These are phyloP conservation scores for Moesziomyces sp. DNA, from an alignment of 1,284 basidiomycete genomes.

Conservation along the genomic window DNA sequence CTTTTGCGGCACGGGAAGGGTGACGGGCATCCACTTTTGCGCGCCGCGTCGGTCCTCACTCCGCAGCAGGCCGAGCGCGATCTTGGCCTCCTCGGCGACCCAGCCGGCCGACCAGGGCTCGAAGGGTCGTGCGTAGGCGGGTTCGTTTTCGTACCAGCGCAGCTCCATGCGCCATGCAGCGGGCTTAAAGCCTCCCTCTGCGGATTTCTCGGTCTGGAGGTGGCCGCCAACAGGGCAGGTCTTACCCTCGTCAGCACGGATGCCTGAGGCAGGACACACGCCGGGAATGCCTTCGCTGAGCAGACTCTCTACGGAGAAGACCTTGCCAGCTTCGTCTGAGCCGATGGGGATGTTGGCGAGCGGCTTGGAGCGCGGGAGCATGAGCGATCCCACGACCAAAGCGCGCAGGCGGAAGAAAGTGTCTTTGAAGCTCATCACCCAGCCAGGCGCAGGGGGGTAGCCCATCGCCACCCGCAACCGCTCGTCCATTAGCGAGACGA, in stretches of 20 bases:
- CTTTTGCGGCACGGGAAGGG: constrained; percentile 8
- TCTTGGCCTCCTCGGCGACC: constrained; percentile 21
- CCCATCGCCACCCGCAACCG: constrained; percentile 33
- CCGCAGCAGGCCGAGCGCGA: constrained; percentile 14
- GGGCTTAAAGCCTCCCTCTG: constrained; percentile 10
- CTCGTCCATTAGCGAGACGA: constrained; percentile 40
- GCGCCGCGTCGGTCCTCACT: constrained; percentile 31
- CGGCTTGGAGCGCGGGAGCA: constrained; percentile 24
- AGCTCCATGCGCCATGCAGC: constrained; percentile 38
- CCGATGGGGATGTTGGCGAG: constrained; percentile 27
- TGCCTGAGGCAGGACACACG: constrained; percentile 45
- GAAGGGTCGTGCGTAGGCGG: constrained; percentile 32
- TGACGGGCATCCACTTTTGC: constrained; percentile 18
- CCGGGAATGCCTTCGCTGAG: constrained; percentile 28
- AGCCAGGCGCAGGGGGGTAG: constrained; percentile 15
- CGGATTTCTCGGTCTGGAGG: constrained; percentile 2
- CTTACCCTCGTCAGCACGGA: constrained; percentile 30
- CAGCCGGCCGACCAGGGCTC: constrained; percentile 12
- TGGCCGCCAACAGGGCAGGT: constrained; percentile 44
- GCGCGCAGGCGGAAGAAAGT: constrained; percentile 10
- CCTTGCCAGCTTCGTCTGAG: constrained; percentile 15
- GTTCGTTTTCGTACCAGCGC: constrained; percentile 49
- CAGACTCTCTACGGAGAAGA: constrained; percentile 28
- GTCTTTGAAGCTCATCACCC: constrained; percentile 23
- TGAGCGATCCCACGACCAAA: constrained; percentile 8